These are phyloP conservation scores for Cryphonectria parasitica DNA, from an alignment of 2,329 filamentous ascomycete genomes.

Conservation along the genomic window DNA sequence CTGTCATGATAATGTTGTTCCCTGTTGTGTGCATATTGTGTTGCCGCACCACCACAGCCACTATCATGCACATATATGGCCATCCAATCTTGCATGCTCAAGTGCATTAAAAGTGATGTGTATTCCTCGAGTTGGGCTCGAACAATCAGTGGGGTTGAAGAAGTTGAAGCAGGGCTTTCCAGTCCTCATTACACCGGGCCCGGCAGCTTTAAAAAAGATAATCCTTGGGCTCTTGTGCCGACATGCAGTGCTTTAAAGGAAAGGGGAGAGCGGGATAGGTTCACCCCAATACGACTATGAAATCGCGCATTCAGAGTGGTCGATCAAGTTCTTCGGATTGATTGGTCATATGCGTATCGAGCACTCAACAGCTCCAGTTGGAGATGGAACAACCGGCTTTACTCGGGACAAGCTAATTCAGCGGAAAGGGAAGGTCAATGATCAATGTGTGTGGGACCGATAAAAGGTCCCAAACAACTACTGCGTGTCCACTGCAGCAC, in stretches of 20 bases:
- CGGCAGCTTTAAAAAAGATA: background rate
- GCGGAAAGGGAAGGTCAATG: constrained; percentile 5
- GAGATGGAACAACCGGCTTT: background rate
- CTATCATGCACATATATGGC: background rate
- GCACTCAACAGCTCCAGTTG: background rate
- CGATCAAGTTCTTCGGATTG: background rate
- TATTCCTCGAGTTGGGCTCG: background rate
- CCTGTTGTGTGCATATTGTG: background rate
- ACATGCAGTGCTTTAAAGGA: background rate
- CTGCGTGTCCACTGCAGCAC: background rate
- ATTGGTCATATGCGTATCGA: background rate
- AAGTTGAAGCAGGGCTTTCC: background rate
- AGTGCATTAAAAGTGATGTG: background rate
- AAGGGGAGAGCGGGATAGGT: background rate
- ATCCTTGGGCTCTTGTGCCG: background rate
- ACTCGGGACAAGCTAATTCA: background rate
- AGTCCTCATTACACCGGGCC: background rate
- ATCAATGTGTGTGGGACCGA: background rate
- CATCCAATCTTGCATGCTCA: background rate
- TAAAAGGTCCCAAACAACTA: background rate
- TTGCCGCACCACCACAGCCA: background rate
- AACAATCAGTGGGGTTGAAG: background rate
- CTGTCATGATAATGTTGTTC: background rate
- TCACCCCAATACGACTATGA: background rate
- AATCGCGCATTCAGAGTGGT: background rate